Evolutionary conservation across 83 land plant genomes (phyloP), one percentile per base, ranked within the genome.

Genomic region (Picea abies): DNA sequence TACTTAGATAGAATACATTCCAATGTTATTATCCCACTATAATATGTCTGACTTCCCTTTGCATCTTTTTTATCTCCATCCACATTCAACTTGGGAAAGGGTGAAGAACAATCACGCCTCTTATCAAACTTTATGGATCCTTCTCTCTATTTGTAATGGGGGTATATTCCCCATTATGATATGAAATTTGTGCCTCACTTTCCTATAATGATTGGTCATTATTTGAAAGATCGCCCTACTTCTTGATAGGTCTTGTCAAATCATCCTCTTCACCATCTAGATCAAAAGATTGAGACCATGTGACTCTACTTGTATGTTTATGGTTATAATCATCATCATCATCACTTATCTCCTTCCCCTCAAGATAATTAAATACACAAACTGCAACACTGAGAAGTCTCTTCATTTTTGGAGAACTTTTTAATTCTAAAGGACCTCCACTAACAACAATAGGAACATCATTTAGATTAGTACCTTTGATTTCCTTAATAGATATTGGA

Each of bases 281-380:
- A 69, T 90, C 95, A 41, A 80, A 84, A 77, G 93, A 95, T 9
- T 87, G 87, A 73, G 99, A 91, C 60, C 88, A 87, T 6, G 93
- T 83, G 19, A 92, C 97, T 80, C 95, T 87, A 73, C 94, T 92
- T 61, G 93, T 90, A 81, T 97, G 99, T 91, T 97, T 97, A 81
- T 97, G 98, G 65, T 97, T 97, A 58, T 98, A 93, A 82, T 97
- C 99, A 86, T 96, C 98, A 85, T 95, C 98, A 79, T 93, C 97
- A 80, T 93, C 98, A 86, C 90, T 91, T 61, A 88, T 80, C 78
- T 91, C 95, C 73, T 91, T 91, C 58, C 91, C 92, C n/a, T n/a
- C n/a, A n/a, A n/a, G n/a, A n/a, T n/a, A n/a, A n/a, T n/a, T n/a
- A n/a, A n/a, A 29, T 29, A 29, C 29, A 29, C 0, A 0, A 29